Evolutionary conservation across 257 asterid species (phyloP), one percentile per base, ranked within the genome.

Genomic region (Ehretia macrophylla): DNA sequence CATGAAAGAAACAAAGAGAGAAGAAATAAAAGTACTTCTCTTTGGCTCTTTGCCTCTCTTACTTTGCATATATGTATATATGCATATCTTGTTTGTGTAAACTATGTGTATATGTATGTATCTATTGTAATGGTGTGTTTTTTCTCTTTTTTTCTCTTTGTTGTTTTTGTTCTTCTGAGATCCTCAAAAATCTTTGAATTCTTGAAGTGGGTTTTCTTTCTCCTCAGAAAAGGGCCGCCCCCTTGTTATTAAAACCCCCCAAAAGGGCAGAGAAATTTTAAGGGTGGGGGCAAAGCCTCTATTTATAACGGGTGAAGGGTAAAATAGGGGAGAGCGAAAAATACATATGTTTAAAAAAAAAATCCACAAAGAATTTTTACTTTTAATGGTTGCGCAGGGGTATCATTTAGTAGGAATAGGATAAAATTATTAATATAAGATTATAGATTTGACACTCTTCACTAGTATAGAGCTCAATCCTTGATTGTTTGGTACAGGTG

Each of bases 21-120:
- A 78, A 59, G n/a, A 73, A 63, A 61, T 62, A 47, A 53, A 63
- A 65, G 59, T 55, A 69, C 65, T 45, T 69, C 60, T 70, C 73
- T 66, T 68, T 67, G 58, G 65, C 63, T 56, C 79, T 71, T 65
- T 72, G 75, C 81, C 78, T 75, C 74, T 74, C 69, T 68, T 52
- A 72, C 77, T 59, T 74, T 62, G 37, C 23, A 59, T 42, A 53
- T 27, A 69, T 21, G 70, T 42, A 10, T 42, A 27, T 27, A 3
- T 27, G 35, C 6, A 27, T 6, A 6, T 27, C 3, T 6, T 1
- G 35, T 27, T 1, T 1, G 35, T 27, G 35, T 27, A 62, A 64
- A n/a, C n/a, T 27, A 69, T 32, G 35, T 20, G 40, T 20, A 16
- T 58, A 51, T 12, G 49, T 52, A 62, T 60, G 38, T 68, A 35